Conservation (phyloP, 352 stramenopile genomes). For the Phytophthora idaei region DNA sequence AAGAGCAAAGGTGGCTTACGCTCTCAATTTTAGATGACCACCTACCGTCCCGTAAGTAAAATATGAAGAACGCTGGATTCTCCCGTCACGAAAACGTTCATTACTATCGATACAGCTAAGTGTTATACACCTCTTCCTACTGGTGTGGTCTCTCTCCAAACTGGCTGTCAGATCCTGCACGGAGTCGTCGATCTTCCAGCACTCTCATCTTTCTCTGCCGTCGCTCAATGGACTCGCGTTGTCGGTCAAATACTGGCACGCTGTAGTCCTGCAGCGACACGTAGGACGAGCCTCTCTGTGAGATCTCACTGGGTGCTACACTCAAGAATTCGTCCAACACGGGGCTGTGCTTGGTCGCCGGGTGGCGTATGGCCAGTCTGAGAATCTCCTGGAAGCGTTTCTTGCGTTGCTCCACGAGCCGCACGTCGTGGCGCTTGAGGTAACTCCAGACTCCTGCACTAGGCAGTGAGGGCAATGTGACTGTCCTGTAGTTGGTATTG, state of each 20-base stretch:
- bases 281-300: slow-evolving; percentile 81
- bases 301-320: slow-evolving; percentile 70
- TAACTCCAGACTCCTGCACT: slow-evolving; percentile 84
- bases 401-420: slow-evolving; percentile 82
- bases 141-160: slow-evolving; percentile 32
- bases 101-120: slow-evolving; percentile 44
- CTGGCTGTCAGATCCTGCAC: slow-evolving; percentile 42
- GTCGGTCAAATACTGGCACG: slow-evolving; percentile 73
- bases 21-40: slow-evolving; percentile 65
- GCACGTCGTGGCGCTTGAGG: slow-evolving; percentile 80
- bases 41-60: neutral
- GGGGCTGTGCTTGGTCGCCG: slow-evolving; percentile 63
- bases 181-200: slow-evolving; percentile 64
- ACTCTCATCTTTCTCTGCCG: slow-evolving; percentile 75
- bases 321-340: slow-evolving; percentile 81
- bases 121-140: slow-evolving; percentile 21
- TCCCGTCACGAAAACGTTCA: slow-evolving; percentile 47
- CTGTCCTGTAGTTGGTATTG: slow-evolving; percentile 47
- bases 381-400: slow-evolving; percentile 86
- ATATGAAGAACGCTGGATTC: slow-evolving; percentile 1
- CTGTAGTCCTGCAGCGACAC: slow-evolving; percentile 82
- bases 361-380: slow-evolving; percentile 74
- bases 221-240: slow-evolving; percentile 81
- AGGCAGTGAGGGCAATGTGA: slow-evolving; percentile 66
- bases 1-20: slow-evolving; percentile 83